Conservation (phyloP, 768 basidiomycete species). For the Daedalea quercina region DNA sequence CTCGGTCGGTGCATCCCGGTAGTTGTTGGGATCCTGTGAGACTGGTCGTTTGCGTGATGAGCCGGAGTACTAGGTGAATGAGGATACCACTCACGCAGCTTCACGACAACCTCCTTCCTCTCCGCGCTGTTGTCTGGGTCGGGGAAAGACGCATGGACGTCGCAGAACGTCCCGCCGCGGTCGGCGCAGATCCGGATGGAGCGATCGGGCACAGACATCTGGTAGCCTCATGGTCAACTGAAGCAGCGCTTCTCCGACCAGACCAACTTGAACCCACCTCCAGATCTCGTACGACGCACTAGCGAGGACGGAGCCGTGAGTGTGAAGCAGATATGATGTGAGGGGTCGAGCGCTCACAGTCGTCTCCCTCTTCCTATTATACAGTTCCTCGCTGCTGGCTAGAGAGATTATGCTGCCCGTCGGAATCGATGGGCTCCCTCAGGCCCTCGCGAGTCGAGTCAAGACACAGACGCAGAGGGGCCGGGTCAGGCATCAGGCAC, state of each 20-base stretch:
- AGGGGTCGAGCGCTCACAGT: no score
- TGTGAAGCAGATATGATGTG: no score
- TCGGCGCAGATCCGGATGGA: constrained; percentile 85
- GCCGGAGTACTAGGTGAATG: neutral
- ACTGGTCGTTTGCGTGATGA: constrained; percentile 36
- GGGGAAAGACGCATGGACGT: constrained; percentile 82
- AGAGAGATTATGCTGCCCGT: neutral
- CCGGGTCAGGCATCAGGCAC: no score
- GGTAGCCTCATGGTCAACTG: neutral
- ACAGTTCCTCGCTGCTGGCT: no score
- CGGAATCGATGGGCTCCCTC: neutral
- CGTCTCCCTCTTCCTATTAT: no score
- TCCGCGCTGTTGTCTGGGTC: constrained; percentile 55
- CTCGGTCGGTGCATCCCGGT: constrained; percentile 90
- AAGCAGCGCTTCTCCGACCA: neutral
- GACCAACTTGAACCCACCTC: no score
- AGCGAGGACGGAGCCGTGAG: no score
- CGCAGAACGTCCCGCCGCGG: constrained; percentile 90
- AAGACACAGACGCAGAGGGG: no score
- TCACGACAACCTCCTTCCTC: constrained; percentile 81
- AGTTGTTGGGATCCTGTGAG: constrained; percentile 84
- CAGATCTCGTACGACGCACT: no score
- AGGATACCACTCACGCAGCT: constrained; percentile 55
- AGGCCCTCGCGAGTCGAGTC: no score
- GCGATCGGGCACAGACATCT: constrained; percentile 46